Conservation (phyloP, 345 rosid species). For the Odontarrhena argentea region DNA sequence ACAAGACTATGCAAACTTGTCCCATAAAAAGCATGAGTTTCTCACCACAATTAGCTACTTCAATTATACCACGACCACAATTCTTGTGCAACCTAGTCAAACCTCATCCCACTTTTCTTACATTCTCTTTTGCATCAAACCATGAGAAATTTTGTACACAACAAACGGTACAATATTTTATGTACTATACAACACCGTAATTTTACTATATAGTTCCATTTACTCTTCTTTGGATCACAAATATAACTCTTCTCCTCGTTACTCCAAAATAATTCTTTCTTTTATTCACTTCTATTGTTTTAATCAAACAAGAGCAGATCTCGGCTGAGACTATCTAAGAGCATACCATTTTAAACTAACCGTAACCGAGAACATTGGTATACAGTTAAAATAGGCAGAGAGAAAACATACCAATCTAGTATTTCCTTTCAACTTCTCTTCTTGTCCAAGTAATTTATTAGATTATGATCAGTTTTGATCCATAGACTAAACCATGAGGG, state of each 20-base stretch:
- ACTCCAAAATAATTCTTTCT: background rate
- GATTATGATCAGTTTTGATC: slow-evolving; percentile 39
- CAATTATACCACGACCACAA: slow-evolving; percentile 18
- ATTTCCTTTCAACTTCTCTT: slow-evolving; percentile 8
- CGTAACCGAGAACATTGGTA: slow-evolving; percentile 33
- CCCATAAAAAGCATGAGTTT: slow-evolving; percentile 17
- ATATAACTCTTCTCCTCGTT: slow-evolving; percentile 18
- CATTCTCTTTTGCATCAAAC: background rate
- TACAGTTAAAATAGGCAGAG: background rate
- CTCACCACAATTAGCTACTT: background rate
- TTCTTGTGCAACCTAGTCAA: background rate
- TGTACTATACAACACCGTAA: background rate
- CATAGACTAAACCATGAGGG: slow-evolving; percentile 14
- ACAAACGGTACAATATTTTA: slow-evolving; percentile 11
- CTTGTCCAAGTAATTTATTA: background rate
- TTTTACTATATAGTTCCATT: slow-evolving; percentile 7
- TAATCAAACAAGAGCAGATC: background rate
- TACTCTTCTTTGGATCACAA: background rate
- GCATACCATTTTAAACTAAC: slow-evolving; percentile 52
- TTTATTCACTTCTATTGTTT: background rate
- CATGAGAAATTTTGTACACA: background rate
- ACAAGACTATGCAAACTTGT: background rate
- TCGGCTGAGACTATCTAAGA: slow-evolving; percentile 46
- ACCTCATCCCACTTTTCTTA: slow-evolving; percentile 4
- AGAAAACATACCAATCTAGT: background rate